A percentile compares a stretch with the other conserved stretches of the same genome.
phyloP scores from a whole-genome alignment of 1,284 basidiomycete species.

The Apiotrichum porosum region DNA sequence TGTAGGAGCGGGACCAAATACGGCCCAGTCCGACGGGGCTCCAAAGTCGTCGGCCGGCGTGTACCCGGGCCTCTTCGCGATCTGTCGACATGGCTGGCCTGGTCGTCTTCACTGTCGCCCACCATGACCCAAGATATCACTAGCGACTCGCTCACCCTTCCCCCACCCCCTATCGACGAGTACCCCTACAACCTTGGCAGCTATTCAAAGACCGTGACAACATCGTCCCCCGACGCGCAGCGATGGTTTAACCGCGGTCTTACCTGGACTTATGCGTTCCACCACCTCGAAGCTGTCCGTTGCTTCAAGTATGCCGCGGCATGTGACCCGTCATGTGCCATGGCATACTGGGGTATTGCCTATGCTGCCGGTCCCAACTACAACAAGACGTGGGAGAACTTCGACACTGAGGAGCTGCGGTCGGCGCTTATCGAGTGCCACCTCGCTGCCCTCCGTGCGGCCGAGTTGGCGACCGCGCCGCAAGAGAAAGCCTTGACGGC shows the following conservation, averaged over 20 bases:
- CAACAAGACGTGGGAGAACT: conserved; percentile 34
- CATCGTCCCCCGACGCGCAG: conserved; percentile 25
- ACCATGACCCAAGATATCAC: conserved; percentile 1
- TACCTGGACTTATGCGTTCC: conserved; percentile 39
- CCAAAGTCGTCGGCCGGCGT: too few relatives aligned
- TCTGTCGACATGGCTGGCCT: too few relatives aligned
- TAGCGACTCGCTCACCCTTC: not conserved
- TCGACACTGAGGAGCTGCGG: conserved; percentile 17
- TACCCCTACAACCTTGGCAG: conserved; percentile 29
- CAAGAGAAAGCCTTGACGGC: conserved; percentile 11
- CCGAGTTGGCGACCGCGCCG: conserved; percentile 1
- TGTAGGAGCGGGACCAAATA: too few relatives aligned
- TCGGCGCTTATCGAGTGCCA: conserved; percentile 10
- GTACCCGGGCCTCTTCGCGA: too few relatives aligned
- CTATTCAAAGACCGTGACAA: conserved; percentile 18
- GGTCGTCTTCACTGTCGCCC: not conserved
- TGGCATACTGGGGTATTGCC: conserved; percentile 41
- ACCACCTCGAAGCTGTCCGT: conserved; percentile 33
- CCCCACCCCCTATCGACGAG: conserved; percentile 1
- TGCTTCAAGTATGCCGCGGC: conserved; percentile 33
- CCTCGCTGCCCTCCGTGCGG: conserved; percentile 5
- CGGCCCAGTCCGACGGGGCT: too few relatives aligned
- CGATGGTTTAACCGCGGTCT: conserved; percentile 43
- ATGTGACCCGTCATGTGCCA: conserved; percentile 27
- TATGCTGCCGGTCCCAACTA: conserved; percentile 42